phyloP scores from a whole-genome alignment of 1,139 yeast genomes.

The Yamadazyma dushanensis region DNA sequence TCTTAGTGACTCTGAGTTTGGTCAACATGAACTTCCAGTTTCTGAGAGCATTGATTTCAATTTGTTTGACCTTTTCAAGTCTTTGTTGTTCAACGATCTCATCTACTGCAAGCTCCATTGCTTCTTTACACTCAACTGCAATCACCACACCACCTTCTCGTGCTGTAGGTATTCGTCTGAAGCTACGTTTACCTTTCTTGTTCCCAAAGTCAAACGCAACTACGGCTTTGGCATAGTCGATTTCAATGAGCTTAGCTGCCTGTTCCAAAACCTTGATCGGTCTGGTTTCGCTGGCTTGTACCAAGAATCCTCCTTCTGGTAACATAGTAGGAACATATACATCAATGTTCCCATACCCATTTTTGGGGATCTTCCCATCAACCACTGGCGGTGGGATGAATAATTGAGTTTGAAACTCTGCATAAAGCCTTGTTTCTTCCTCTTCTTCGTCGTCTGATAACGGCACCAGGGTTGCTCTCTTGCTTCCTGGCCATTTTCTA shows the following conservation, averaged over 20 bases:
- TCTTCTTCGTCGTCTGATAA: constrained; percentile 49
- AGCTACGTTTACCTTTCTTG: constrained; percentile 11
- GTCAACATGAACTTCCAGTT: constrained; percentile 75
- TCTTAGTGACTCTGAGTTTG: constrained; percentile 68
- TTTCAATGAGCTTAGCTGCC: constrained; percentile 69
- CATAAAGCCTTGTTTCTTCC: constrained; percentile 57
- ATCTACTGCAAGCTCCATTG: constrained; percentile 57
- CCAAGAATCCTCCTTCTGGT: constrained; percentile 74
- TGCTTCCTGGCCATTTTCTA: constrained; percentile 7
- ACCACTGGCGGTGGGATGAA: constrained; percentile 65
- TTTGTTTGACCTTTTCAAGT: constrained; percentile 45
- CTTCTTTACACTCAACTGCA: constrained; percentile 63
- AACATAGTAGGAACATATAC: constrained; percentile 75
- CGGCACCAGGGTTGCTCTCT: constrained; percentile 21
- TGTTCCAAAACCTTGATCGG: constrained; percentile 53
- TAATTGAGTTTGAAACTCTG: constrained; percentile 72
- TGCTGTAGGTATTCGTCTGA: constrained; percentile 56
- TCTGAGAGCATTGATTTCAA: constrained; percentile 54
- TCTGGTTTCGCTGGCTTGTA: constrained; percentile 16
- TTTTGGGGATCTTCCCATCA: constrained; percentile 69
- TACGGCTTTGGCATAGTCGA: constrained; percentile 87
- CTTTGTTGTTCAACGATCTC: constrained; percentile 57
- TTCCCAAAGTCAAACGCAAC: constrained; percentile 75
- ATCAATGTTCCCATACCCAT: constrained; percentile 82
- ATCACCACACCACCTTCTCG: constrained; percentile 77